These are phyloP conservation scores for Thalassiosira exigua DNA, from an alignment of 352 stramenopile species.

Conservation along the genomic window DNA sequence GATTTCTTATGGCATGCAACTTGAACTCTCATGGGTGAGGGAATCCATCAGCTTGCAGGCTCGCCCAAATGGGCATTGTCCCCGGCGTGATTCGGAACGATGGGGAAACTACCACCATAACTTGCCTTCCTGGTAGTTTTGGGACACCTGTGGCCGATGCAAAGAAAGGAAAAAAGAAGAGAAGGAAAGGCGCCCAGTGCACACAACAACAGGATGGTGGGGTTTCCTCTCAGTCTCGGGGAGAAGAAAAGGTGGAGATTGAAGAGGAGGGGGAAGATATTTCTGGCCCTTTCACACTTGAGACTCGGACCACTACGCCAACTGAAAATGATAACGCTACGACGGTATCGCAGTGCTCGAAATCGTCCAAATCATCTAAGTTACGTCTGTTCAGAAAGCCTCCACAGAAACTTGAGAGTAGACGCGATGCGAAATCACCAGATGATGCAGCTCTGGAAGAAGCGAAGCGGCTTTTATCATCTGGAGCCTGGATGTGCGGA, in stretches of 20 bases:
- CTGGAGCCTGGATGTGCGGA: constrained; percentile 74
- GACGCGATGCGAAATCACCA: background rate
- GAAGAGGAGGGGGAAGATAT: constrained; percentile 30
- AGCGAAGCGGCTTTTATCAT: constrained; percentile 17
- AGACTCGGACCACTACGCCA: constrained; percentile 12
- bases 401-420: background rate
- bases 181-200: constrained; percentile 1
- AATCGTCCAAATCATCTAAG: constrained; percentile 12
- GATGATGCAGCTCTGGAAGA: constrained; percentile 4
- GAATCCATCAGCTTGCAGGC: constrained; percentile 3
- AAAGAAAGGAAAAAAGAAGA: constrained; percentile 7
- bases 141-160: background rate
- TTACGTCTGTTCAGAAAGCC: background rate
- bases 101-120: background rate
- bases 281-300: constrained; percentile 8
- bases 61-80: constrained; percentile 5
- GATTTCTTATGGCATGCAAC: background rate
- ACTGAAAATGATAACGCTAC: constrained; percentile 6
- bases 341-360: background rate
- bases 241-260: constrained; percentile 18
- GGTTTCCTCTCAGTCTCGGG: background rate
- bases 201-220: background rate
- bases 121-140: background rate
- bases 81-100: constrained; percentile 11
- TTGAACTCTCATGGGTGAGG: background rate